Evolutionary conservation across 768 basidiomycete species (phyloP).

Genomic region (Macrolepiota dolichaula): DNA sequence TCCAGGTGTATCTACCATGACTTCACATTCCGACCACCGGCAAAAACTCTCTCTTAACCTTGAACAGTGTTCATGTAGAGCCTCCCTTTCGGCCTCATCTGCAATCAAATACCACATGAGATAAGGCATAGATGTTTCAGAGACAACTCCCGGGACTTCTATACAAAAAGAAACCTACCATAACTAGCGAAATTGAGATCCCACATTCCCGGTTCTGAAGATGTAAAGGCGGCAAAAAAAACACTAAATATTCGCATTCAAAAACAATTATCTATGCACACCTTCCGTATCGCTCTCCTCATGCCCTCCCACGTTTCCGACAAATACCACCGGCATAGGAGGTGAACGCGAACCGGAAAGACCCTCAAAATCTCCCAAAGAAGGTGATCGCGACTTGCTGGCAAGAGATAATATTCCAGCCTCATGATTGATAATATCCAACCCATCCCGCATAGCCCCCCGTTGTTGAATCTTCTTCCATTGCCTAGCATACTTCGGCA

Average conservation of each 20-base stretch:
- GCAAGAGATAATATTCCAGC: no score
- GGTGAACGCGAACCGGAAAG: not conserved
- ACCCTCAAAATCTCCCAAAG: not conserved
- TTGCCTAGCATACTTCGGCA: constrained; percentile 4
- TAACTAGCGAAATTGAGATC: constrained; percentile 2
- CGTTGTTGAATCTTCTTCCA: not conserved
- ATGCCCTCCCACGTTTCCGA: not conserved
- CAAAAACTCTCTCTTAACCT: constrained; percentile 40
- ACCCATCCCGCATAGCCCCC: not conserved
- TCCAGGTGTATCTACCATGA: constrained; percentile 49
- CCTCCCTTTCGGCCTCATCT: constrained; percentile 44
- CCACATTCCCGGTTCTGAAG: not conserved
- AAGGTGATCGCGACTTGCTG: constrained; percentile 1
- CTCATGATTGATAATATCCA: not conserved
- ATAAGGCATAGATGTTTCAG: constrained; percentile 2
- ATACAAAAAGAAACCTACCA: constrained; percentile 5
- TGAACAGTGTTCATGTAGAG: constrained; percentile 17
- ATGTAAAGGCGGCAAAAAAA: not conserved
- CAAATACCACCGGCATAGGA: not conserved
- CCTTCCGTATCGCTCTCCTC: constrained; percentile 6
- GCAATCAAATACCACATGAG: constrained; percentile 19
- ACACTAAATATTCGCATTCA: not conserved
- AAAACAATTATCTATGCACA: constrained; percentile 13
- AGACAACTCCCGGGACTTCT: not conserved
- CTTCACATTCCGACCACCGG: constrained; percentile 56